These are phyloP conservation scores for Chlamydomonas sphaeroides DNA, from an alignment of 139 green algal species.

Conservation along the genomic window DNA sequence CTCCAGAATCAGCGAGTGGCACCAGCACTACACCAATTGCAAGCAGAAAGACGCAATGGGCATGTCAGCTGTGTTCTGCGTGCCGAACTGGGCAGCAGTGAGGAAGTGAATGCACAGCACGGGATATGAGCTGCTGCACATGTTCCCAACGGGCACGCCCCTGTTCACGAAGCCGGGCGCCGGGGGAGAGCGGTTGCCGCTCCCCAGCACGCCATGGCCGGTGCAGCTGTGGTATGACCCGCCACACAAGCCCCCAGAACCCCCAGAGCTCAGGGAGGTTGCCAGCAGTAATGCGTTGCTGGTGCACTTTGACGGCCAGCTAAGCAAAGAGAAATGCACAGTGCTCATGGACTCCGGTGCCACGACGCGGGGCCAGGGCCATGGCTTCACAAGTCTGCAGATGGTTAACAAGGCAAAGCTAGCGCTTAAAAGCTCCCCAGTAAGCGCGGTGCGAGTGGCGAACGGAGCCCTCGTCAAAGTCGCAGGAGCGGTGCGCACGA, in stretches of 20 bases:
- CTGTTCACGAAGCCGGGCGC: not conserved
- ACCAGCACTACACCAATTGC: not conserved
- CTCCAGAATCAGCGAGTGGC: not conserved
- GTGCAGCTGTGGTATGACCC: slow-evolving; percentile 14
- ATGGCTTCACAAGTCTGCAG: too few relatives aligned
- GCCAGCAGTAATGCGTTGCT: not conserved
- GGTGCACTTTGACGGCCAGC: not conserved
- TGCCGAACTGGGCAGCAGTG: not conserved
- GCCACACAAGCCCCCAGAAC: not conserved
- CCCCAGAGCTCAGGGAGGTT: not conserved
- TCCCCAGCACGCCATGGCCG: not conserved
- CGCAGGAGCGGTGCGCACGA: too few relatives aligned
- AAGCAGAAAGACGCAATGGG: not conserved
- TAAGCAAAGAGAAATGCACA: too few relatives aligned
- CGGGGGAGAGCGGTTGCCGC: not conserved
- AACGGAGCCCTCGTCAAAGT: too few relatives aligned
- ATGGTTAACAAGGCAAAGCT: not conserved
- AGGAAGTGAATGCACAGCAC: not conserved
- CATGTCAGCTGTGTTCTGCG: not conserved
- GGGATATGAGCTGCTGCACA: not conserved
- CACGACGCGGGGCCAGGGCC: too few relatives aligned
- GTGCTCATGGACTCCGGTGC: not conserved
- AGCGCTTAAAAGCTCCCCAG: not conserved
- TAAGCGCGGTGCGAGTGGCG: not conserved
- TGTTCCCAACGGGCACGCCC: not conserved